Evolutionary conservation across 2,329 filamentous ascomycete species (phyloP).

Genomic region (Rasamsonia emersonii): DNA sequence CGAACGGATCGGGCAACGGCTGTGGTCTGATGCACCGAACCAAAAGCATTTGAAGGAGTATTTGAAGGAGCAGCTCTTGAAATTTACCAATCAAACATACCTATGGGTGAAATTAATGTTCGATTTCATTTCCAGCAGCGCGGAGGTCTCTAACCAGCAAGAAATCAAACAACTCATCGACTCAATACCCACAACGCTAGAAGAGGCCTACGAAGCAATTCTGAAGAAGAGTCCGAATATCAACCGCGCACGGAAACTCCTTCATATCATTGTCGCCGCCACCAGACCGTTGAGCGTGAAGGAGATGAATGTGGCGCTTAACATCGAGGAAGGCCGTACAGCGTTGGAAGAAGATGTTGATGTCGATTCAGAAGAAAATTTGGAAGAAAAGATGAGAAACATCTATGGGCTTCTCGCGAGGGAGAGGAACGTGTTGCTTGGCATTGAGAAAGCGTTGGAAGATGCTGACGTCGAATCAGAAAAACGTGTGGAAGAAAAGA

Average conservation of each 20-base stretch:
- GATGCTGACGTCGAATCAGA: constrained; percentile 2
- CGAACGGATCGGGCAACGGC: constrained; percentile 9
- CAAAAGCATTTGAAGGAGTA: constrained; percentile 13
- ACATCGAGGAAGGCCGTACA: no score
- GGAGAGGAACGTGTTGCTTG: no score
- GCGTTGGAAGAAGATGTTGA: no score
- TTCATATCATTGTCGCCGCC: constrained; percentile 29
- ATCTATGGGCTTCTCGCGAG: constrained; percentile 13
- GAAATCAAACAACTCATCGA: constrained; percentile 12
- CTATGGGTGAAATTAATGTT: constrained; percentile 32
- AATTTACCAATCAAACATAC: no score
- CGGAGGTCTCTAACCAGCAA: constrained; percentile 9
- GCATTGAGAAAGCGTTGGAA: no score
- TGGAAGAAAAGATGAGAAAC: constrained; percentile 7
- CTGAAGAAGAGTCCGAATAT: constrained; percentile 19
- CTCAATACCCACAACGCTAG: constrained; percentile 15
- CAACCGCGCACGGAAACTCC: constrained; percentile 19
- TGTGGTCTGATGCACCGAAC: constrained; percentile 11
- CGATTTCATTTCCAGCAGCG: constrained; percentile 18
- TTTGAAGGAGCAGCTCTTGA: constrained; percentile 23
- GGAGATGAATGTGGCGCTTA: constrained; percentile 27
- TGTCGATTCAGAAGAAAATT: constrained; percentile 3
- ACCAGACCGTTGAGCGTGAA: constrained; percentile 21
- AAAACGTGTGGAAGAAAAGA: constrained; percentile 3
- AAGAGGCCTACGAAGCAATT: constrained; percentile 27